Evolutionary conservation across 257 asterid species (phyloP), one percentile per base, ranked within the genome.

Genomic region (Nicotiana noctiflora): DNA sequence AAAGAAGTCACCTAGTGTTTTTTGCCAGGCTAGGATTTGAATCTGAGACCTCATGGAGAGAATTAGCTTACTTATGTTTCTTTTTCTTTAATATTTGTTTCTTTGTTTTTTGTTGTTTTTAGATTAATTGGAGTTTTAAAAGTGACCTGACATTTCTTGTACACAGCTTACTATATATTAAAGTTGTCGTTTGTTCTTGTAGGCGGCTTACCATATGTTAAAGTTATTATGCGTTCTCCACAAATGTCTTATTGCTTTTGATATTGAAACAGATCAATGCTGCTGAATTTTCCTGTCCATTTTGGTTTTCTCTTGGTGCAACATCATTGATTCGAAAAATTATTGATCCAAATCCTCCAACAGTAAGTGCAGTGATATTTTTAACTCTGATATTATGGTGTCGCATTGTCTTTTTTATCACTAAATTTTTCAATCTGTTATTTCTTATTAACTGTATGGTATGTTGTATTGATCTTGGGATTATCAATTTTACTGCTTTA

Each of bases 281-380:
- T 81, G 98, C 98, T 21, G 90, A 91, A 52, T 96, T 93, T 87
- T 86, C 89, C 21, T 96, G 96, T 86, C 99, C 99, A 79, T 87
- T 68, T 80, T 96, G 97, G 98, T 92, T 96, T 88, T 90, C 98
- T 85, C 88, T 91, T 8, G 93, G 89, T 75, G 94, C 90, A 74
- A 85, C 84, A 63, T 88, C 93, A 79, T 82, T 96, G 88, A 88
- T 96, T 81, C 92, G 79, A 63, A 90, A 88, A 89, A 86, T 94
- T 82, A 97, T 96, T 52, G 96, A 96, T 86, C 94, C 97, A 55
- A 90, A 91, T 82, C 97, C 98, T 72, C 90, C 84, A 83, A 87
- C 95, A 80, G 98, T 96, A 85, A 89, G 95, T 92, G 64, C 51
- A 79, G 67, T 53, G 75, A 49, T 74, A 74, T 74, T 4, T 21